A percentile compares a stretch with the other conserved stretches of the same genome.
Evolutionary conservation across 2,329 filamentous ascomycete genomes (phyloP).

Genomic region (Pseudonectria foliicola): DNA sequence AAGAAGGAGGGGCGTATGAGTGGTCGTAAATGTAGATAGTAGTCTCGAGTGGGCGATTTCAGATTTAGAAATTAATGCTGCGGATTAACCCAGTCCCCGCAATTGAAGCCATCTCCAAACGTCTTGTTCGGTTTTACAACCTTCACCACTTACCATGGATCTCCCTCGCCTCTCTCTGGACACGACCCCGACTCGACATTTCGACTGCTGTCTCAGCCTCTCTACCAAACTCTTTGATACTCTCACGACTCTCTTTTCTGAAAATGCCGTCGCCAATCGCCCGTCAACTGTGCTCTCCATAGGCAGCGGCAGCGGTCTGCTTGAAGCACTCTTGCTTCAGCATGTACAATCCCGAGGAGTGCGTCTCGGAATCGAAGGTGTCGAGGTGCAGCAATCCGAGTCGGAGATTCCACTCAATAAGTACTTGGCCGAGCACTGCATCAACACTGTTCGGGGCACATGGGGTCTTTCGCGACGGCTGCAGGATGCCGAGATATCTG

Average conservation of each 20-base stretch:
- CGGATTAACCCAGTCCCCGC: no score
- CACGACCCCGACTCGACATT: conserved; percentile 14
- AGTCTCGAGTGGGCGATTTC: neutral
- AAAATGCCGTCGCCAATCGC: neutral
- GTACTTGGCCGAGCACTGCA: conserved; percentile 21
- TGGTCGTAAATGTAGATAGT: neutral
- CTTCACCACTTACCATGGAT: conserved; percentile 8
- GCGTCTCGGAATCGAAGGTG: conserved; percentile 16
- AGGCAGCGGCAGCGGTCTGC: conserved; percentile 24
- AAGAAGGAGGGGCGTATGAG: neutral
- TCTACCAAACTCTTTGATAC: conserved; percentile 17
- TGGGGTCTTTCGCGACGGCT: conserved; percentile 23
- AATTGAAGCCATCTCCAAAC: neutral
- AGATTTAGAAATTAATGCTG: no score
- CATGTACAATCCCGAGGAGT: conserved; percentile 4
- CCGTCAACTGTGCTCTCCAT: conserved; percentile 19
- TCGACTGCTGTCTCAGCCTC: conserved; percentile 24
- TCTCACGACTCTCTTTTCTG: conserved; percentile 8
- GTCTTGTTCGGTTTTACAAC: neutral
- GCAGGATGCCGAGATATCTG: conserved; percentile 12
- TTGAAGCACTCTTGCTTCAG: conserved; percentile 19
- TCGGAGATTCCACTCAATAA: conserved; percentile 13
- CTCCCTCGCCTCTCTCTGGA: conserved; percentile 9
- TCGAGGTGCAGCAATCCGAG: conserved; percentile 18
- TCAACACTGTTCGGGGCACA: conserved; percentile 24